Evolutionary conservation across 441 rosid genomes (phyloP).

Genomic region (Pelargonium cotyledonis): DNA sequence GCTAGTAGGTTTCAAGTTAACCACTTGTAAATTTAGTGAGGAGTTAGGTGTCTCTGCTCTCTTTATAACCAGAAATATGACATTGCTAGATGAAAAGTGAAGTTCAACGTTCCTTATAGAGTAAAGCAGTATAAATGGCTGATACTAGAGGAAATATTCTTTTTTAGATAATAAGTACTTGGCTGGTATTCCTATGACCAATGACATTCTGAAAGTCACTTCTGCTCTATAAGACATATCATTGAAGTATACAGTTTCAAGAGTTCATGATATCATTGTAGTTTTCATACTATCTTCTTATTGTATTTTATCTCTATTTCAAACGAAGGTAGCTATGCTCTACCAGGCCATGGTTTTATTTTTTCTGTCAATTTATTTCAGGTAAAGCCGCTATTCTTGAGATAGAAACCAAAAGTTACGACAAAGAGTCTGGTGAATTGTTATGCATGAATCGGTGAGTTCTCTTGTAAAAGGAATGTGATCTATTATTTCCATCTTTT

Average conservation of each 20-base stretch:
- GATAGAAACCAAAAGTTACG: conserved; percentile 68
- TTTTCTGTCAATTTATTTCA: conserved; percentile 23
- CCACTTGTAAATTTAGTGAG: not conserved
- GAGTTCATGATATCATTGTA: not conserved
- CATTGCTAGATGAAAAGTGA: too few relatives aligned
- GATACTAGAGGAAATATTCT: too few relatives aligned
- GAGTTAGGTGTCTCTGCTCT: conserved; percentile 11
- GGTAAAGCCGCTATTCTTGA: conserved; percentile 90
- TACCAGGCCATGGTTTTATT: conserved; percentile 11
- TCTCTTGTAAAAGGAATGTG: conserved; percentile 12
- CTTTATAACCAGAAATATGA: not conserved
- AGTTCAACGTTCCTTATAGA: not conserved
- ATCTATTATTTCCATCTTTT: conserved; percentile 7
- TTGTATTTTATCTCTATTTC: not conserved
- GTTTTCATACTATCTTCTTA: not conserved
- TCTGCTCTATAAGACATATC: too few relatives aligned
- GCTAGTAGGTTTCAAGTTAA: not conserved
- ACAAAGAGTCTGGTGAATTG: conserved; percentile 60
- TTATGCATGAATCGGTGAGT: conserved; percentile 75
- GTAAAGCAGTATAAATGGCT: too few relatives aligned
- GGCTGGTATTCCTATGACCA: too few relatives aligned
- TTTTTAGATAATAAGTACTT: too few relatives aligned
- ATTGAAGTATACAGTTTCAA: not conserved
- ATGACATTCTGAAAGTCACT: too few relatives aligned
- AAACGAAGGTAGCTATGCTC: not conserved